Evolutionary conservation across 371 early-diverging fungal genomes (phyloP), one percentile per base, ranked within the genome.

Genomic region (Coemansia sp.): DNA sequence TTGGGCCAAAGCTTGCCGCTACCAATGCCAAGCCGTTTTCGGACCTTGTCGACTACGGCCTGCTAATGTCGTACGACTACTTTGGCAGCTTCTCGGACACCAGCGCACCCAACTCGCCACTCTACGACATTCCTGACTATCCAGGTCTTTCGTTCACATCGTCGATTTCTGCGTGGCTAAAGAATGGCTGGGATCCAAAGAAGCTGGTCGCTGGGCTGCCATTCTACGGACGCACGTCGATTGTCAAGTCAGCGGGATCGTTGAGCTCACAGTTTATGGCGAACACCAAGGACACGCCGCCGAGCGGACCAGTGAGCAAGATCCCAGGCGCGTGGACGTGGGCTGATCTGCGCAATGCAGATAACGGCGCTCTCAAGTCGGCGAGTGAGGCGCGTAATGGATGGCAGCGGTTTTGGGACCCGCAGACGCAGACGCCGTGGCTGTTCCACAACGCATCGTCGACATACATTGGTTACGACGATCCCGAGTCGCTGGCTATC

Each of bases 31-130:
- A 75, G n/a, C 82, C 78, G 36, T 88, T 79, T 63, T 88, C 82
- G 0, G 82, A 82, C 26, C 78, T 81, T 65, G 80, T 89, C 59
- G 87, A 88, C 61, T 87, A 81, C 61, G 81, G 90, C 57, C 83
- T 86, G 68, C 71, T 89, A 10, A 89, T 89, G 89, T 79, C 78
- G 58, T 82, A 84, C 58, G 84, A 85, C 68, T 81, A 84, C 45
- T 81, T 84, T 63, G 89, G 90, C 34, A 79, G 83, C 33, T 88
- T 88, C 85, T 79, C 82, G 33, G 31, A 76, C 20, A 76, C 71
- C 14, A 88, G 88, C 35, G 88, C 85, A 1, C 84, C 84, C 34
- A 88, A 88, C 77, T 84, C 87, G 26, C 87, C 88, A 80, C 87
- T 36, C 77, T 64, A 71, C 60, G 57, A 66, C 5, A 69, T 80